Base-by-base conservation (phyloP, 768 basidiomycete species). In the Tephrocybe sp. region DNA sequence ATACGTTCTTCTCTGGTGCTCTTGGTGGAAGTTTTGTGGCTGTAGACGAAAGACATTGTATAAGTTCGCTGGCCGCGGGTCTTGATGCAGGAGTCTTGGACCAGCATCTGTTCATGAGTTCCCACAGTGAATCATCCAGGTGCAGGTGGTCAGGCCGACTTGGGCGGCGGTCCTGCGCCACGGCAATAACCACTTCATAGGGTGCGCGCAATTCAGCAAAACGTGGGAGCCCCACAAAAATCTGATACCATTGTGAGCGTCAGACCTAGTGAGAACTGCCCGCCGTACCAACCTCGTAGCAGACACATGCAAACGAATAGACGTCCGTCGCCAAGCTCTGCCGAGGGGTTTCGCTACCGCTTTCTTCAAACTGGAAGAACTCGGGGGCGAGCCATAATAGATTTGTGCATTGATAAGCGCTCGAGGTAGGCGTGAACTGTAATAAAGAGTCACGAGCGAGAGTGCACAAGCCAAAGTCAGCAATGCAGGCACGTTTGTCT, bases 341-440 rank as follows among this genome's bases (percentile, higher is more conserved):
- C 9, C 50, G 50, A 4, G 50, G 43, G 30, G 17, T 26, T 19
- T 51, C 50, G 12, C 20, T 51, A 11, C 36, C 50, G 13, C 13
- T 39, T n/a, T 38, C 50, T 19, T 39, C 43, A 30, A 44, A 45
- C 36, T 44, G 42, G 17, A 51, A 51, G 26, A 51, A 39, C 16
- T 55, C 54, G 11, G 54, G 54, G 12, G 54, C 54, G 14, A 46
- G 54, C 50, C 50, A 51, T n/a, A 42, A 39, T 38, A 49, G 30
- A 23, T 42, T 49, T 2, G 49, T 47, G 13, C 49, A 36, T 9
- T 43, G 48, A 16, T 40, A 43, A 5, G 39, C 39, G 36, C 22
- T 51, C 1, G 44, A 26, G 5, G 52, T 51, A 17, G 51, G 46
- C 20, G 56, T 45, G 20, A 57, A 46, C 30, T 41, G 45, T 6